These are phyloP conservation scores for Chimonanthus salicifolius DNA, from an alignment of 164 flowering plant species.

Conservation along the genomic window DNA sequence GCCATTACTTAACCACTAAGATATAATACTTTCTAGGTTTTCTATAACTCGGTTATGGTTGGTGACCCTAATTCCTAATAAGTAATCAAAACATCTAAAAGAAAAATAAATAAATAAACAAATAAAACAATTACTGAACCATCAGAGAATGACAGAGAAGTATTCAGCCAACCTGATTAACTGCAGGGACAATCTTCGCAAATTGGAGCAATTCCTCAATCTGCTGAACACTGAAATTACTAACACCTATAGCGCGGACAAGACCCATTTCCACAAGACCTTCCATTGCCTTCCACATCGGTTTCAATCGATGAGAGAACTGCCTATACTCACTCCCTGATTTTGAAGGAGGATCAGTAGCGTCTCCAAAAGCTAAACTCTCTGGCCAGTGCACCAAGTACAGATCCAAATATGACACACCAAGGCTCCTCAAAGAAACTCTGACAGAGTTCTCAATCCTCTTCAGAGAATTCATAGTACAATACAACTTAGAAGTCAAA, in stretches of 20 bases:
- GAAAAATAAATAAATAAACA: not conserved
- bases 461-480: conserved; percentile 48
- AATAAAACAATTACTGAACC: not conserved
- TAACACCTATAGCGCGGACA: conserved; percentile 73
- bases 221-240: conserved; percentile 67
- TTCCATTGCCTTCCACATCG: conserved; percentile 88
- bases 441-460: conserved; percentile 59
- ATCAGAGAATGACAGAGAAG: not conserved
- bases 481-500: conserved; percentile 58
- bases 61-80: not conserved
- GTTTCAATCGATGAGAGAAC: conserved; percentile 43
- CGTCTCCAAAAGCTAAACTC: conserved; percentile 58
- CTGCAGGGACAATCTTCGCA: conserved; percentile 73
- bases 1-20: not conserved
- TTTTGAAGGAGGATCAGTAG: conserved; percentile 64
- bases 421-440: conserved; percentile 59
- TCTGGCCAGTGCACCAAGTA: conserved; percentile 75
- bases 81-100: not conserved
- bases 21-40: no score
- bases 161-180: conserved; percentile 53
- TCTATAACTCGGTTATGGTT: not conserved
- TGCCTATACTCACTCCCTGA: conserved; percentile 50
- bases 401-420: conserved; percentile 56
- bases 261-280: conserved; percentile 58
- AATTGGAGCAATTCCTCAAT: conserved; percentile 63